phyloP scores from a whole-genome alignment of 768 basidiomycete species.

The Leccinellum rugosiceps region DNA sequence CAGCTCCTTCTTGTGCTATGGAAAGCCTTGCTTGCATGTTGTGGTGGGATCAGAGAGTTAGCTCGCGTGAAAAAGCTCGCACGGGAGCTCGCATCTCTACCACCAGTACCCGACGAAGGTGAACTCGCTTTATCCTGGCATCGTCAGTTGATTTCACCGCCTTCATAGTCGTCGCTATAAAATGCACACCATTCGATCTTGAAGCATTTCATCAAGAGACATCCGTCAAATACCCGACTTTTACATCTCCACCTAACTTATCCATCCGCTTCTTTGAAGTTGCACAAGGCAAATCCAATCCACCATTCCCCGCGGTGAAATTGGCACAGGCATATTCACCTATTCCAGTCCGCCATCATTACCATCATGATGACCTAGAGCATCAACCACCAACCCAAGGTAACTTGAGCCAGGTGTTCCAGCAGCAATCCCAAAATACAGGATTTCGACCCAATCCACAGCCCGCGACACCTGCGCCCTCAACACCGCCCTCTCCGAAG shows the following conservation, averaged over 20 bases:
- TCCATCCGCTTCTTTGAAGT: slow-evolving; percentile 30
- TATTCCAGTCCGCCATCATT: slow-evolving; percentile 91
- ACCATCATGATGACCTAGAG: slow-evolving; percentile 80
- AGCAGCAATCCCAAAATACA: slow-evolving; percentile 30
- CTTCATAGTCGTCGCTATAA: slow-evolving; percentile 60
- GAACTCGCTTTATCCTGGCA: slow-evolving; percentile 17
- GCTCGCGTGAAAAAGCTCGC: slow-evolving; percentile 78
- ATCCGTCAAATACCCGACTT: slow-evolving; percentile 94
- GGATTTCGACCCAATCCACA: slow-evolving; percentile 47
- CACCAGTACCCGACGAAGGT: slow-evolving; percentile 47
- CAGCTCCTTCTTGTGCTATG: slow-evolving; percentile 91
- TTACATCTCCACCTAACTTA: slow-evolving; percentile 56
- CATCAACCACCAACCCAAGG: slow-evolving; percentile 41
- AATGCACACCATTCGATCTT: slow-evolving; percentile 89
- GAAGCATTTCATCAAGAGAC: slow-evolving; percentile 88
- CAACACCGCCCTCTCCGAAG: slow-evolving; percentile 80
- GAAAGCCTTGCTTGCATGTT: slow-evolving; percentile 90
- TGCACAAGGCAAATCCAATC: slow-evolving; percentile 29
- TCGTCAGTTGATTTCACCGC: slow-evolving; percentile 6
- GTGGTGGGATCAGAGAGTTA: slow-evolving; percentile 89
- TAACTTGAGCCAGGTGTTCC: slow-evolving; percentile 35
- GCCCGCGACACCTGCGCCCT: slow-evolving; percentile 87
- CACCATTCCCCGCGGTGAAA: slow-evolving; percentile 48
- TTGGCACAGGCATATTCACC: slow-evolving; percentile 91
- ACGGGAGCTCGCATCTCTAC: slow-evolving; percentile 80